Evolutionary conservation across 768 basidiomycete genomes (phyloP), one percentile per base, ranked within the genome.

Genomic region (Ramaria sp.): DNA sequence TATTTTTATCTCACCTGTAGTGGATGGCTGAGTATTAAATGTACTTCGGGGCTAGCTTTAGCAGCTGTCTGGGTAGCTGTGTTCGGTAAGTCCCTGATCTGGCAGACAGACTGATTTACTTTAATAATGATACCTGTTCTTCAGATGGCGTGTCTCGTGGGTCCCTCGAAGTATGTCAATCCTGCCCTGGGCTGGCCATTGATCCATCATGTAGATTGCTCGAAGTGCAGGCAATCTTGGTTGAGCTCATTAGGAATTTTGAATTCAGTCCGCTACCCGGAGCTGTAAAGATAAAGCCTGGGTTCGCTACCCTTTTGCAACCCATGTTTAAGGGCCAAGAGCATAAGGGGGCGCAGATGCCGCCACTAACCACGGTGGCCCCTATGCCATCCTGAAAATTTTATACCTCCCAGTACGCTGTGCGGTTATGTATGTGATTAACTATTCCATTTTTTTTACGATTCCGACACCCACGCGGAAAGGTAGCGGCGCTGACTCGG

Each of bases 231-330:
- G 66, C 65, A 3, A 63, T 72, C 47, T 59, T 69, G 17, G 64
- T 68, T 19, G 68, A 70, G 38, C 67, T 73, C 27, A 56, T 73
- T 19, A 68, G 69, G 55, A 67, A 67, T 45, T 72, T 73, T 56
- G 64, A 68, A 43, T 71, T 69, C 49, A 37, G 61, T 33, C 62
- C 71, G 22, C 68, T 71, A 0, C 59, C 61, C 4, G 66, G 66
- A 37, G 67, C 65, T 51, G 62, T 67, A 0, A 64, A 66, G 39
- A 68, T 72, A 34, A 51, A 63, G 24, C 65, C 72, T 39, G 61
- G 68, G 19, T 65, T 68, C 4, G 66, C 66, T 2, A 66, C 66
- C 0, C 42, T 70, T 31, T 68, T 72, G 66, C 51, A 63, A 6
- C 71, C 71, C 4, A 68, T 73, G 62, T 2, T 49, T 22, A 43